These are phyloP conservation scores for Solanum pennellii DNA, from an alignment of 257 asterid species.

Conservation along the genomic window DNA sequence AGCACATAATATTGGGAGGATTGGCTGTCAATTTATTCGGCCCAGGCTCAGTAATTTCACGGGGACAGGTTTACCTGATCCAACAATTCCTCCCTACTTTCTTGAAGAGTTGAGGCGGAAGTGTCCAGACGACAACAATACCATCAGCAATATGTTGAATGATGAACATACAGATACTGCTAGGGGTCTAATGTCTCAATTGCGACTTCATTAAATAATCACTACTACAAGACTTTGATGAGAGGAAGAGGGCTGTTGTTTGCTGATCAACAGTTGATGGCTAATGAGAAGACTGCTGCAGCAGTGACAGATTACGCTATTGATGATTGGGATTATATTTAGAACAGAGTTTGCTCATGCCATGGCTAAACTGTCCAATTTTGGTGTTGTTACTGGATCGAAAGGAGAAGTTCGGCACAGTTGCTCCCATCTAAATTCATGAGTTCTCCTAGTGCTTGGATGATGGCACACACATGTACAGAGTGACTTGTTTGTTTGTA, in stretches of 20 bases:
- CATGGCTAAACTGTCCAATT: conserved; percentile 20
- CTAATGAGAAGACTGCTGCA: conserved; percentile 9
- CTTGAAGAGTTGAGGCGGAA: conserved; percentile 1
- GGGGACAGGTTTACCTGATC: neutral
- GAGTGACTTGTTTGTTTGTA: too few relatives aligned
- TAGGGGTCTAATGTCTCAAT: neutral
- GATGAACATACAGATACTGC: neutral
- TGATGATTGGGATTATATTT: conserved; percentile 12
- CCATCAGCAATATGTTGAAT: neutral
- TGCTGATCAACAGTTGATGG: conserved; percentile 25
- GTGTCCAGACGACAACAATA: neutral
- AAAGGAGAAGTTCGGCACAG: conserved; percentile 16
- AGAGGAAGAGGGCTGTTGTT: conserved; percentile 18
- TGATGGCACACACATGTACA: neutral
- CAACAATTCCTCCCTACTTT: conserved; percentile 1
- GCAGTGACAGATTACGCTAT: conserved; percentile 9
- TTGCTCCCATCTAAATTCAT: conserved; percentile 9
- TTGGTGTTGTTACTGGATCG: conserved; percentile 6
- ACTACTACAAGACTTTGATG: conserved; percentile 8
- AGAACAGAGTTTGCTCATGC: conserved; percentile 15
- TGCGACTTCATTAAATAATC: conserved; percentile 7
- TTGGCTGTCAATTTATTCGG: conserved; percentile 11
- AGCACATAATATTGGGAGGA: conserved; percentile 19
- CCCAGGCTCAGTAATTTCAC: conserved; percentile 4
- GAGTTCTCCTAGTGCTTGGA: neutral